Conservation (phyloP, 106 monocot genomes). For the Platanthera zijinensis region DNA sequence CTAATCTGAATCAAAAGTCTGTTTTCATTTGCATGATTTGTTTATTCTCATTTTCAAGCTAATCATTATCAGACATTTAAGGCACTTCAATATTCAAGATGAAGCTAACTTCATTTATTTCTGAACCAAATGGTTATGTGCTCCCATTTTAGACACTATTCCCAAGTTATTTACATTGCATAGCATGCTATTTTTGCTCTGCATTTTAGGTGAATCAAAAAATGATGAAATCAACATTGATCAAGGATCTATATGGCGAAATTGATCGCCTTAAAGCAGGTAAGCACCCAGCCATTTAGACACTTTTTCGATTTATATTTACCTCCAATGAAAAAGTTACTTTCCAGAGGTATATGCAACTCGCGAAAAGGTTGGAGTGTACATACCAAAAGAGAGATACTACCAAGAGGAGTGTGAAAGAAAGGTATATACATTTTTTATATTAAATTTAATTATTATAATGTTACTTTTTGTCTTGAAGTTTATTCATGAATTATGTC, state of each 20-base stretch:
- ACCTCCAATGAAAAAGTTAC: not conserved
- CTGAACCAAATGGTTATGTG: not conserved
- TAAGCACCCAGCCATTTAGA: slow-evolving; percentile 5
- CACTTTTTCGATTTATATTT: not conserved
- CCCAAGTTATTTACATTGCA: not conserved
- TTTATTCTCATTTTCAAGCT: not conserved
- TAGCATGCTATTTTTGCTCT: not conserved
- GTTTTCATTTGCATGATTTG: not conserved
- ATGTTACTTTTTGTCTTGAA: not conserved
- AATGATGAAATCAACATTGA: slow-evolving; percentile 97
- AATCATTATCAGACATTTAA: not conserved
- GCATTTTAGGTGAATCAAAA: slow-evolving; percentile 88
- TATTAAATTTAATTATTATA: not conserved
- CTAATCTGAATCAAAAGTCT: not conserved
- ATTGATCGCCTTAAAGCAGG: slow-evolving; percentile 97
- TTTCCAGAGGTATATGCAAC: slow-evolving; percentile 81
- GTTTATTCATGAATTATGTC: not conserved
- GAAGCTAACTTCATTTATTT: not conserved
- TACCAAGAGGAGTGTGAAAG: slow-evolving; percentile 82
- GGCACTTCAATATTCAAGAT: too few species aligned
- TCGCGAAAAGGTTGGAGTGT: slow-evolving; percentile 91
- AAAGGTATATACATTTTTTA: slow-evolving; percentile 43
- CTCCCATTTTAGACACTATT: not conserved
- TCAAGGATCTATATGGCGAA: slow-evolving; percentile 91
- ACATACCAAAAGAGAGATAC: slow-evolving; percentile 92